Percentiles rank a stretch among this genome's conserved stretches.
These are phyloP conservation scores for Trypethelium eluteriae DNA, from an alignment of 495 filamentous ascomycete species.

Conservation along the genomic window DNA sequence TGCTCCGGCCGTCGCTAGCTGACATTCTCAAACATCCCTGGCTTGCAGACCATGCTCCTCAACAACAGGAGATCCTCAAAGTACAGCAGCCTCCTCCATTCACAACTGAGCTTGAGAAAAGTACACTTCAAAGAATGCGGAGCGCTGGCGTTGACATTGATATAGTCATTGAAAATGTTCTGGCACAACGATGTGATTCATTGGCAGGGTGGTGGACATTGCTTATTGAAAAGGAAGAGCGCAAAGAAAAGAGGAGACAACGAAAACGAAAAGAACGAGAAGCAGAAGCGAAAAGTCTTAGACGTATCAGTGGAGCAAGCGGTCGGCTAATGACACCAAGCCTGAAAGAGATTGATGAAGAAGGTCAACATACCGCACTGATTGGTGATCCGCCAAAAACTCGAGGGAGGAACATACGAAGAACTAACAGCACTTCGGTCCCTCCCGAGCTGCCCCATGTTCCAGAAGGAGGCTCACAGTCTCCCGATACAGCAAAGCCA, in stretches of 20 bases:
- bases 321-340: conserved; percentile 71
- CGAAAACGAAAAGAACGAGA: conserved; percentile 79
- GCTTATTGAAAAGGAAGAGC: conserved; percentile 89
- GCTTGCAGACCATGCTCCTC: conserved; percentile 75
- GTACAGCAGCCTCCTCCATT: conserved; percentile 77
- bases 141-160: conserved; percentile 93
- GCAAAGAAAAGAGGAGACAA: conserved; percentile 77
- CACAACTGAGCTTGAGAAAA: conserved; percentile 80
- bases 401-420: conserved; percentile 33
- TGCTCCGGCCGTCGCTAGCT: conserved; percentile 73
- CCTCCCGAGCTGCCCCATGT: conserved; percentile 64
- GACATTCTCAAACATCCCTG: conserved; percentile 88
- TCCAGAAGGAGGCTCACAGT: conserved; percentile 45
- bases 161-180: conserved; percentile 84
- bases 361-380: conserved; percentile 41
- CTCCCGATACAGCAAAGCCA: conserved; percentile 33
- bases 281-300: conserved; percentile 66
- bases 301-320: conserved; percentile 77
- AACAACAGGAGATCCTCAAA: conserved; percentile 86
- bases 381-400: conserved; percentile 35
- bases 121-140: conserved; percentile 86
- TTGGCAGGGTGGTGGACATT: conserved; percentile 96
- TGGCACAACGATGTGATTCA: conserved; percentile 79
- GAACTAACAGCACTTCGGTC: conserved; percentile 34
- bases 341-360: conserved; percentile 67